Percentiles rank a stretch among this genome's conserved stretches.
Evolutionary conservation across 208 protist genomes (phyloP).

Genomic region (Ichthyophonus hoferi): DNA sequence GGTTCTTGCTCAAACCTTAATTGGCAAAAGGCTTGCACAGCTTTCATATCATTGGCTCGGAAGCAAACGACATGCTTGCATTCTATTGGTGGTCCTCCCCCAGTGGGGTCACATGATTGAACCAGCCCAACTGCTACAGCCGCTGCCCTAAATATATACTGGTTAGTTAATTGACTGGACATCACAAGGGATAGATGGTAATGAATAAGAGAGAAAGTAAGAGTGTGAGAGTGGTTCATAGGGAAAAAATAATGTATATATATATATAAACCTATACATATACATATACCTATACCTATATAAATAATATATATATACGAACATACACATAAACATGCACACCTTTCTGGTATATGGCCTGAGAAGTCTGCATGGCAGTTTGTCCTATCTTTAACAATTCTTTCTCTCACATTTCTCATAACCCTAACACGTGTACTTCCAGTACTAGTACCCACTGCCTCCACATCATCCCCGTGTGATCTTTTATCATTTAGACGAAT

Average conservation of each 20-base stretch:
- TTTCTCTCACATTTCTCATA: neutral
- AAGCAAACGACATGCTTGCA: neutral
- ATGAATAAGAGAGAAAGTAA: no score
- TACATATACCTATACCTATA: no score
- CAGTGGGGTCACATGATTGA: neutral
- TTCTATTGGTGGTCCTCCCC: neutral
- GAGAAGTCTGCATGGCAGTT: neutral
- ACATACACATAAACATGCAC: neutral
- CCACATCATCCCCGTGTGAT: neutral
- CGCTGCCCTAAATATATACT: neutral
- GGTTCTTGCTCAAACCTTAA: slow-evolving; percentile 41
- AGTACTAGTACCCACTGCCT: no score
- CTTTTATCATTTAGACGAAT: neutral
- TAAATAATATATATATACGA: no score
- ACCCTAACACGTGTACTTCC: no score
- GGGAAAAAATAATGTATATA: no score
- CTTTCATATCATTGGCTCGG: neutral
- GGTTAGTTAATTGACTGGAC: no score
- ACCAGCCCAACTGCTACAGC: neutral
- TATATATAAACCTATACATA: no score
- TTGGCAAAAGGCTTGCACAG: neutral
- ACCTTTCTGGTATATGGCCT: neutral
- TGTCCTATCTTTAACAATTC: neutral
- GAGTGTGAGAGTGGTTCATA: no score
- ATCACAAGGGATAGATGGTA: no score